Conservation (phyloP, 73 alveolate species). For the Stentor coeruleus region DNA sequence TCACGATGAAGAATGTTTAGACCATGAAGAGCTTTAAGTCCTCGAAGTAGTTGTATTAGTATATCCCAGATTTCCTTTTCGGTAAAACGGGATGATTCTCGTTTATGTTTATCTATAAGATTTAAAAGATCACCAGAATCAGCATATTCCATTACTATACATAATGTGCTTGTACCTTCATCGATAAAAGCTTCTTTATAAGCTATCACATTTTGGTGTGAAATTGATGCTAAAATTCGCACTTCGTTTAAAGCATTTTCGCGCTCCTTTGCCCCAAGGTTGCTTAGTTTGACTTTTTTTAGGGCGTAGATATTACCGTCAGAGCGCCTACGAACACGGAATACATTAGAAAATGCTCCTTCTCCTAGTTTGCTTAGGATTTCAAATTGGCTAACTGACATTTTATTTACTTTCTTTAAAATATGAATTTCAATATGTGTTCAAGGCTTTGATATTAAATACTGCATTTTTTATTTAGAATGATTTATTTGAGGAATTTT, state of each 20-base stretch:
- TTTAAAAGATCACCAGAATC: constrained; percentile 67
- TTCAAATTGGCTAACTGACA: constrained; percentile 25
- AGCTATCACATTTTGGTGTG: constrained; percentile 59
- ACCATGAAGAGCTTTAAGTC: constrained; percentile 61
- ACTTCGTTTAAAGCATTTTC: constrained; percentile 66
- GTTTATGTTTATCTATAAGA: constrained; percentile 46
- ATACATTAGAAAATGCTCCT: constrained; percentile 51
- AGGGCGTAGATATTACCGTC: constrained; percentile 64
- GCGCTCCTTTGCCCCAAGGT: constrained; percentile 57
- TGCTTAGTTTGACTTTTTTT: constrained; percentile 56
- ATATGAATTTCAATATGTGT: too few relatives aligned
- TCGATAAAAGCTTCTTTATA: constrained; percentile 84
- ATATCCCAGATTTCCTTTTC: constrained; percentile 55
- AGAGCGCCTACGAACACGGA: constrained; percentile 34
- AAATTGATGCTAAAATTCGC: constrained; percentile 69
- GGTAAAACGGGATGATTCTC: constrained; percentile 38
- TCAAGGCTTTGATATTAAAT: too few relatives aligned
- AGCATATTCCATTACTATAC: constrained; percentile 79
- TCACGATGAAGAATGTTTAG: constrained; percentile 76
- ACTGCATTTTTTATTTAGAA: too few relatives aligned
- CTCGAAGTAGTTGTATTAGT: constrained; percentile 47
- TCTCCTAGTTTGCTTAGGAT: constrained; percentile 39
- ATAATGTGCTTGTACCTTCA: constrained; percentile 44
- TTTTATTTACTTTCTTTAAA: too few relatives aligned
- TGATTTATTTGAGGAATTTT: too few relatives aligned